Evolutionary conservation across 768 basidiomycete genomes (phyloP).

Genomic region (Termitomyces bulborhizus): DNA sequence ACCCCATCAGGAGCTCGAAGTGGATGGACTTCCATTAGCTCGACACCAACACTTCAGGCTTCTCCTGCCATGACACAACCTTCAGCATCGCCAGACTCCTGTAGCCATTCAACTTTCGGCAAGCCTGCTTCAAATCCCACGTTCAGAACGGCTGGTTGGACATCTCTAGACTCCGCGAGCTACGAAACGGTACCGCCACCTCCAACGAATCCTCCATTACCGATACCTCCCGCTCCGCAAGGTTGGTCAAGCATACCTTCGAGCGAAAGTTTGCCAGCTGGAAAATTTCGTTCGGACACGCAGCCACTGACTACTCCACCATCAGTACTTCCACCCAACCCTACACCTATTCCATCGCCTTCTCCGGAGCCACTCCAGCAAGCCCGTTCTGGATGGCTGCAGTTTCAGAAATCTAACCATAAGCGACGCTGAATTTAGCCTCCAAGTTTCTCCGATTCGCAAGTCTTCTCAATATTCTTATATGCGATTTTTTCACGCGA

Average conservation of each 20-base stretch:
- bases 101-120: slow-evolving; percentile 9
- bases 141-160: slow-evolving; percentile 63
- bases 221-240: slow-evolving; percentile 10
- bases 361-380: slow-evolving; percentile 22
- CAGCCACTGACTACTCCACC: not conserved
- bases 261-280: slow-evolving; percentile 2
- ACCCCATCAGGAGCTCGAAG: slow-evolving; percentile 23
- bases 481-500: not conserved
- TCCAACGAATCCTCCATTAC: slow-evolving; percentile 11
- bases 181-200: slow-evolving; percentile 19
- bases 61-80: slow-evolving; percentile 6
- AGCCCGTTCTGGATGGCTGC: slow-evolving; percentile 49
- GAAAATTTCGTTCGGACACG: not conserved
- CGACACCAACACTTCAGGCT: slow-evolving; percentile 10
- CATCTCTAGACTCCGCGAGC: slow-evolving; percentile 51
- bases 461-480: not conserved
- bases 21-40: slow-evolving; percentile 44
- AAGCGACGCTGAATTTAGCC: slow-evolving; percentile 16
- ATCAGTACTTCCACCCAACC: not conserved
- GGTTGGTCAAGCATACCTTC: slow-evolving; percentile 6
- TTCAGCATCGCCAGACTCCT: not conserved
- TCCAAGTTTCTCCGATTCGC: not conserved
- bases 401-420: slow-evolving; percentile 41
- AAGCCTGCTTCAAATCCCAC: slow-evolving; percentile 28
- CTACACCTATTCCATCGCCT: not conserved